These are phyloP conservation scores for Solanum appendiculatum DNA, from an alignment of 257 asterid genomes.

Conservation along the genomic window DNA sequence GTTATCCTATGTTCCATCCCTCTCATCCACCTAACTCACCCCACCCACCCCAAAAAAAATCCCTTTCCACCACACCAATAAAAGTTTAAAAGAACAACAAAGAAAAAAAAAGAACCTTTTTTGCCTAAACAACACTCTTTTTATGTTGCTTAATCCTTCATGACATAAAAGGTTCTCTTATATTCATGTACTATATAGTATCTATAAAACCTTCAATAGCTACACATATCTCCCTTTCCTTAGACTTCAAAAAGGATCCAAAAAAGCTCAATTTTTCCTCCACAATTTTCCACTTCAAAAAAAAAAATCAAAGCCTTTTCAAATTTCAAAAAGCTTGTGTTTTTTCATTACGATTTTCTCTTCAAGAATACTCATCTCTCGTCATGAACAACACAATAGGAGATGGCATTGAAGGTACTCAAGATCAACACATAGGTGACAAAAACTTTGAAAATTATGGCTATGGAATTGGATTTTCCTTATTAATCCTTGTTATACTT, in stretches of 20 bases:
- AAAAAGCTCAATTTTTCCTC: background rate
- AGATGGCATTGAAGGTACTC: background rate
- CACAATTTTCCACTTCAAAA: background rate
- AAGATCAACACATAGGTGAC: background rate
- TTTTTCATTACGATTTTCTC: background rate
- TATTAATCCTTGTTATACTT: slow-evolving; percentile 14
- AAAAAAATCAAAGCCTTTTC: background rate
- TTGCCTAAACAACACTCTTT: background rate
- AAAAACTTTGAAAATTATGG: slow-evolving; percentile 11
- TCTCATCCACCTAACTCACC: background rate
- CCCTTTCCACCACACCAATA: background rate
- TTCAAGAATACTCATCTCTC: background rate
- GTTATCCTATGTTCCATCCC: background rate
- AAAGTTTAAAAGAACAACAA: background rate
- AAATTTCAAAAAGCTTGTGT: background rate
- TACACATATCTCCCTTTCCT: background rate
- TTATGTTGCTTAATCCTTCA: background rate
- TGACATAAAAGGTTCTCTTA: background rate
- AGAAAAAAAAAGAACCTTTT: background rate
- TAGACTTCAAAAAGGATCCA: background rate
- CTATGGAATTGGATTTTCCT: slow-evolving; percentile 24
- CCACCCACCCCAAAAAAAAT: background rate
- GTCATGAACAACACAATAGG: background rate
- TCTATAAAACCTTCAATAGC: background rate
- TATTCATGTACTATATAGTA: background rate